Conservation (phyloP, 108 stramenopile species). For the Conticribra weissflogii region DNA sequence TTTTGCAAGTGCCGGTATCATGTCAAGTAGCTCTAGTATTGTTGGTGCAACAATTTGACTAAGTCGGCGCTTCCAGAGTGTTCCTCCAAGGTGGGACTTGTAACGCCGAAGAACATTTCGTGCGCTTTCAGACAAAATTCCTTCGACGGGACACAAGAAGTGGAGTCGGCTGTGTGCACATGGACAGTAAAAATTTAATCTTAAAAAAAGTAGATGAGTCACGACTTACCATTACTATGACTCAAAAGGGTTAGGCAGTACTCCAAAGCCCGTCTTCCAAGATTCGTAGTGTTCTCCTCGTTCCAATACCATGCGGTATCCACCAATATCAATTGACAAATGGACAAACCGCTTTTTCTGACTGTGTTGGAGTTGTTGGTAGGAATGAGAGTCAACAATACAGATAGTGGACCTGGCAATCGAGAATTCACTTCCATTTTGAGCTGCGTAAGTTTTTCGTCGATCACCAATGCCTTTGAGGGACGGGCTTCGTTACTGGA, state of each 20-base stretch:
- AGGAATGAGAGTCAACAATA: conserved; percentile 33
- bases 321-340: conserved; percentile 35
- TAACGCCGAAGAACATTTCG: conserved; percentile 12
- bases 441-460: not conserved
- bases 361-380: conserved; percentile 24
- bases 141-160: not conserved
- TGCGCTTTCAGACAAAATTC: conserved; percentile 3
- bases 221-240: conserved; percentile 21
- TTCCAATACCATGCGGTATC: conserved; percentile 42
- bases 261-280: conserved; percentile 42
- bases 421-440: conserved; percentile 46
- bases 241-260: conserved; percentile 37
- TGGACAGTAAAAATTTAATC: not conserved
- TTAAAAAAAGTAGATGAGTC: not conserved
- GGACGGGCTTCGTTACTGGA: too few relatives aligned
- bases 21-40: conserved; percentile 45
- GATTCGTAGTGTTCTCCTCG: conserved; percentile 7
- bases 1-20: conserved; percentile 35
- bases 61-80: conserved; percentile 29
- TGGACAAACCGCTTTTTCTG: conserved; percentile 26
- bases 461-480: too few relatives aligned
- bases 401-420: conserved; percentile 41
- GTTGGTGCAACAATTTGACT: conserved; percentile 36
- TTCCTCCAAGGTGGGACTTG: conserved; percentile 20
- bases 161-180: not conserved